Evolutionary conservation across 2,329 filamentous ascomycete genomes (phyloP).

Genomic region (Diplodia intermedia): DNA sequence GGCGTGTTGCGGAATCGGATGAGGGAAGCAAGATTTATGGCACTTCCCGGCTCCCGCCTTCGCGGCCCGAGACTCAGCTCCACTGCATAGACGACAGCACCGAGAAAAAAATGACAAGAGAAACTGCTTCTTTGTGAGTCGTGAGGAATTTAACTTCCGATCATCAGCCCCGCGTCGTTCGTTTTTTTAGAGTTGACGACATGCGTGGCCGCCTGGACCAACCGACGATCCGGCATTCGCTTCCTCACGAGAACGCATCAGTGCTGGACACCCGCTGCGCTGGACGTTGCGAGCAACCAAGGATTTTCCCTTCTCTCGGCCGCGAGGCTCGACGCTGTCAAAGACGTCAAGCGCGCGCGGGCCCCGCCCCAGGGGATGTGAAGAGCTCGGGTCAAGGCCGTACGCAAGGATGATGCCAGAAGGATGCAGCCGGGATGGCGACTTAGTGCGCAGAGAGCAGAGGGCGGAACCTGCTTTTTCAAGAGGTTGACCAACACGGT

Average conservation of each 20-base stretch:
- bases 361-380: neutral
- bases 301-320: neutral
- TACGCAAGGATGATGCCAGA: constrained; percentile 16
- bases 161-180: constrained; percentile 26
- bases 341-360: neutral
- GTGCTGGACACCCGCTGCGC: neutral
- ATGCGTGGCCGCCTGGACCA: constrained; percentile 20
- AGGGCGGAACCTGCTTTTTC: constrained; percentile 5
- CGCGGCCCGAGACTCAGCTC: constrained; percentile 19
- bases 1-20: constrained; percentile 5
- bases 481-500: constrained; percentile 15
- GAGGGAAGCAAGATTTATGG: neutral
- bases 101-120: neutral
- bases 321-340: neutral
- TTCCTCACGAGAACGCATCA: constrained; percentile 8
- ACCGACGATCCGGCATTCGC: constrained; percentile 18
- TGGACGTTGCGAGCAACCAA: constrained; percentile 1
- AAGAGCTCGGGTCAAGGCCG: neutral
- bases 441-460: constrained; percentile 4
- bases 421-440: neutral
- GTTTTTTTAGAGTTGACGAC: constrained; percentile 19
- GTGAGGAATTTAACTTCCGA: constrained; percentile 24
- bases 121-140: constrained; percentile 1
- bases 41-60: neutral
- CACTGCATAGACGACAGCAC: constrained; percentile 4